Conservation (phyloP, 345 rosid genomes). For the Brassica rapa region DNA sequence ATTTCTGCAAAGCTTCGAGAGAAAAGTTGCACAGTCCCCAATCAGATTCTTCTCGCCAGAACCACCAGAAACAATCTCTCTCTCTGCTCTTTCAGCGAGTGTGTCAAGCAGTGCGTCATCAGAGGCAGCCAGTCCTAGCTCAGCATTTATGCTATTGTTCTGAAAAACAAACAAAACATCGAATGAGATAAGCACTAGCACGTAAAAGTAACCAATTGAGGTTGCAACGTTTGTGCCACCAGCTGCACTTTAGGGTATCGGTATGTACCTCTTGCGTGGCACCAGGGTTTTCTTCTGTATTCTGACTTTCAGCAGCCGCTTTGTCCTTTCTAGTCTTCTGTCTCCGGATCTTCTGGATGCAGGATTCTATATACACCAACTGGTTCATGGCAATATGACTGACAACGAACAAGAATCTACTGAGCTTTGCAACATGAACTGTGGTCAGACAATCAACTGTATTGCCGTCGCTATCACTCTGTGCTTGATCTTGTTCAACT, state of each 20-base stretch:
- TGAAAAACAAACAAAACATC: conserved; percentile 40
- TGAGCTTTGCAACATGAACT: conserved; percentile 72
- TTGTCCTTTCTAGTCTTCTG: conserved; percentile 70
- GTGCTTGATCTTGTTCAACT: conserved; percentile 51
- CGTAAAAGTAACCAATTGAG: not conserved
- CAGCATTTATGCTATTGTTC: conserved; percentile 83
- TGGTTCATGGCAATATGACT: conserved; percentile 98
- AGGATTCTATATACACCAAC: conserved; percentile 86
- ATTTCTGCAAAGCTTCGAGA: conserved; percentile 88
- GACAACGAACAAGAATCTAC: conserved; percentile 75
- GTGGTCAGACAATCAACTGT: conserved; percentile 45
- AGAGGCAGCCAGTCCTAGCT: conserved; percentile 92
- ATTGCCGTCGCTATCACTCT: conserved; percentile 42
- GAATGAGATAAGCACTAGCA: conserved; percentile 4
- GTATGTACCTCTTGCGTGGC: conserved; percentile 33
- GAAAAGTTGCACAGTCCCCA: conserved; percentile 78
- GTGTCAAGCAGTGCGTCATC: conserved; percentile 86
- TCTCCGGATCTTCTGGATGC: conserved; percentile 76
- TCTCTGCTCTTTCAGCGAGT: conserved; percentile 85
- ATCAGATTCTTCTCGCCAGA: conserved; percentile 65
- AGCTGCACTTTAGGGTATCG: not conserved
- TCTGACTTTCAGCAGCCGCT: conserved; percentile 46
- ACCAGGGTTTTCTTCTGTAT: conserved; percentile 35
- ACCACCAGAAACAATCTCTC: conserved; percentile 78
- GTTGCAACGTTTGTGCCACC: conserved; percentile 9